Evolutionary conservation across 2,329 filamentous ascomycete genomes (phyloP).

Genomic region (Fusarium foetens): DNA sequence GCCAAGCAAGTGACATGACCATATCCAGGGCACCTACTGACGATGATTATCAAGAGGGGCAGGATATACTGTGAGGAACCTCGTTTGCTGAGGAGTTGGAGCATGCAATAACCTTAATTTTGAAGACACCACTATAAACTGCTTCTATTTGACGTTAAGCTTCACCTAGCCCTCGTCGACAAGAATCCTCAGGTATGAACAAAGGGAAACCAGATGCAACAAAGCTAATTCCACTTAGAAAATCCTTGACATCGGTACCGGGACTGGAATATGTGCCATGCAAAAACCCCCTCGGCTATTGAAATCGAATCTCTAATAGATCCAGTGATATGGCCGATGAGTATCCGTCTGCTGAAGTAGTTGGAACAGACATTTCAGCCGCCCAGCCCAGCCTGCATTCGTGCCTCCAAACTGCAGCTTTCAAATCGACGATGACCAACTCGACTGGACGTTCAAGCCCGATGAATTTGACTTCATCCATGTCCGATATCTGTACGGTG

Average conservation of each 20-base stretch:
- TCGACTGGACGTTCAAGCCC: slow-evolving; percentile 56
- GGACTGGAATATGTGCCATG: slow-evolving; percentile 66
- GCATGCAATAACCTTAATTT: background rate
- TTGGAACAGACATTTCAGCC: slow-evolving; percentile 50
- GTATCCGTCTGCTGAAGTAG: slow-evolving; percentile 45
- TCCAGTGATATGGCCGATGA: slow-evolving; percentile 46
- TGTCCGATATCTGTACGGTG: slow-evolving; percentile 65
- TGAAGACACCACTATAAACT: slow-evolving; percentile 20
- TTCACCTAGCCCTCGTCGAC: slow-evolving; percentile 48
- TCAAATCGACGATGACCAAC: slow-evolving; percentile 50
- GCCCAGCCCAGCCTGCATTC: slow-evolving; percentile 49
- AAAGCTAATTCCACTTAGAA: slow-evolving; percentile 7
- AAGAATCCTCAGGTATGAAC: slow-evolving; percentile 15
- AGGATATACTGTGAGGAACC: slow-evolving; percentile 17
- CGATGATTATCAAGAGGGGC: slow-evolving; percentile 22
- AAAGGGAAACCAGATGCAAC: background rate
- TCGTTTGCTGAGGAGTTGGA: background rate
- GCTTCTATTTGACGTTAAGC: slow-evolving; percentile 48
- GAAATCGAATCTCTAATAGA: background rate
- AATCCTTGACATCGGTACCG: slow-evolving; percentile 64
- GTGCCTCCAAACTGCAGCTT: slow-evolving; percentile 47
- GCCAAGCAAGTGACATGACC: background rate
- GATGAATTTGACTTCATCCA: slow-evolving; percentile 68
- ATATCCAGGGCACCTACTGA: slow-evolving; percentile 30
- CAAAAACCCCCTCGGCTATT: background rate